These are phyloP conservation scores for Flagelloscypha sp. DNA, from an alignment of 768 basidiomycete species.

Conservation along the genomic window DNA sequence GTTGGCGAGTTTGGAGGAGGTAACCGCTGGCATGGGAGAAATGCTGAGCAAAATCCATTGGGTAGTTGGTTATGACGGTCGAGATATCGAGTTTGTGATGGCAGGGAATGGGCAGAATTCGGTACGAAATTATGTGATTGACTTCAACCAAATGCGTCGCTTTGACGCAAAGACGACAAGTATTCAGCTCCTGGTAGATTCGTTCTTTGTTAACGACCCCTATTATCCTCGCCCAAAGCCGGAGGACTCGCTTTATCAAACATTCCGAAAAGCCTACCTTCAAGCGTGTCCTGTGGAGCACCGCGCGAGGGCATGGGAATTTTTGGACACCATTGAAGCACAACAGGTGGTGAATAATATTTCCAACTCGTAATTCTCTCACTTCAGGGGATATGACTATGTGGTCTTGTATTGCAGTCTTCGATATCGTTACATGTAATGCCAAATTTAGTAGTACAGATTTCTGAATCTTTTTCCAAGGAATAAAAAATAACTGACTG, in stretches of 20 bases:
- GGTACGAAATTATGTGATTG: slow-evolving; percentile 16
- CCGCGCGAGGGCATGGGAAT: slow-evolving; percentile 6
- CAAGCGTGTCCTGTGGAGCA: slow-evolving; percentile 12
- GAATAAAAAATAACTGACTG: too few species aligned
- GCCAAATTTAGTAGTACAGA: too few species aligned
- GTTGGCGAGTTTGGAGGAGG: slow-evolving; percentile 9
- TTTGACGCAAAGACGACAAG: slow-evolving; percentile 6
- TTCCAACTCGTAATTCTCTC: too few species aligned
- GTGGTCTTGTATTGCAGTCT: too few species aligned
- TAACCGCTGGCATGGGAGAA: slow-evolving; percentile 22
- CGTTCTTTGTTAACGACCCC: slow-evolving; percentile 22
- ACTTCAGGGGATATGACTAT: too few species aligned
- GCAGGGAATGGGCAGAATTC: slow-evolving; percentile 15
- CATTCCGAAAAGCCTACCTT: slow-evolving; percentile 17
- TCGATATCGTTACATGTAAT: too few species aligned
- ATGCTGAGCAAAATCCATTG: slow-evolving; percentile 22
- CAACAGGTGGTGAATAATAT: too few species aligned
- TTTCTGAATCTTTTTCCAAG: too few species aligned
- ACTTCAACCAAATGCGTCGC: slow-evolving; percentile 23
- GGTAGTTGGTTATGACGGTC: slow-evolving; percentile 19
- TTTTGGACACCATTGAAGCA: slow-evolving; percentile 14
- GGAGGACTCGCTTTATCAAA: slow-evolving; percentile 14
- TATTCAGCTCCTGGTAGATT: slow-evolving; percentile 15
- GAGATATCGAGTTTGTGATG: slow-evolving; percentile 24
- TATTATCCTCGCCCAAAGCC: slow-evolving; percentile 22